These are phyloP conservation scores for Solanum lycopersicoides DNA, from an alignment of 257 asterid genomes.

Conservation along the genomic window DNA sequence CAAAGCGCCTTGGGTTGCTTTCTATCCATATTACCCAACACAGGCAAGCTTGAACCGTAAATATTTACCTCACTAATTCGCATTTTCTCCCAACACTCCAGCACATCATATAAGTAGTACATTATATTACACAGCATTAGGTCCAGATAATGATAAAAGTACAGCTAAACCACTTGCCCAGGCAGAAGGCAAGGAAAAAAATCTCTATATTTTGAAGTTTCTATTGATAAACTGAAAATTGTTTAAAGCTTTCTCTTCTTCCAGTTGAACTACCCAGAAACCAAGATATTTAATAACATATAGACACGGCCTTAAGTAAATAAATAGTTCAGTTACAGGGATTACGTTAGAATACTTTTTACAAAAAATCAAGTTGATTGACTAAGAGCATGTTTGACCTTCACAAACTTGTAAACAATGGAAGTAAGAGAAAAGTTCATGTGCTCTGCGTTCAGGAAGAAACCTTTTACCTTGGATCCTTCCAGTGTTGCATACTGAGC, in stretches of 20 bases:
- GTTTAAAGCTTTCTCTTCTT: not conserved
- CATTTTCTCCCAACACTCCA: not conserved
- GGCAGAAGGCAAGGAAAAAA: not conserved
- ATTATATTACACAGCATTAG: not conserved
- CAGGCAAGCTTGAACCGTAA: not conserved
- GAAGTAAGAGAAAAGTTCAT: not conserved
- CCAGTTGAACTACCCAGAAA: not conserved
- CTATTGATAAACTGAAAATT: not conserved
- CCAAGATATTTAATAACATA: not conserved
- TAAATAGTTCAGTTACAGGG: not conserved
- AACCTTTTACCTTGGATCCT: not conserved
- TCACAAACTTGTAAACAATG: not conserved
- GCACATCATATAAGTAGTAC: not conserved
- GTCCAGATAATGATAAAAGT: not conserved
- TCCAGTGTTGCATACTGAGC: not conserved
- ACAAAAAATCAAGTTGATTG: not conserved
- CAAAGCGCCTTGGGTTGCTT: not conserved
- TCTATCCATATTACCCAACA: not conserved
- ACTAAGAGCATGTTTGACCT: not conserved
- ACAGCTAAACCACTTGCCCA: not conserved
- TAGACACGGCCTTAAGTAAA: not conserved
- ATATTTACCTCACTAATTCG: not conserved
- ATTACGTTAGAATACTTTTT: not conserved
- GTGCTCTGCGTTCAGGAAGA: not conserved
- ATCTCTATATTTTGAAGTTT: not conserved